Conservation (phyloP, 2,329 filamentous ascomycete species). For the Penicillium crustosum region DNA sequence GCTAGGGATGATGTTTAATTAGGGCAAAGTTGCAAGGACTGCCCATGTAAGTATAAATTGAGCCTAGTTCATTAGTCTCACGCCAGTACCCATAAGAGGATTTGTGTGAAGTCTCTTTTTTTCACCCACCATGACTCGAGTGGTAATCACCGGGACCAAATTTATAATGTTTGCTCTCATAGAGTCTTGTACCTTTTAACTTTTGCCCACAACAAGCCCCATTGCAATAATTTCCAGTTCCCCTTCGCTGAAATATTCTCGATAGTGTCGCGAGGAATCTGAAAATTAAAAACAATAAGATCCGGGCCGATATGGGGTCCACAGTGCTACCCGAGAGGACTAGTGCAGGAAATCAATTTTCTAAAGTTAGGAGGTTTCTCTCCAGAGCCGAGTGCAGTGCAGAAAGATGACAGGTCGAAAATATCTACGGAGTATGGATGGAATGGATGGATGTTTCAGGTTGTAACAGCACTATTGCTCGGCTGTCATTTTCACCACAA, state of each 20-base stretch:
- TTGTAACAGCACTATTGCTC: not conserved
- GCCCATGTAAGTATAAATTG: no score
- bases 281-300: slow-evolving; percentile 10
- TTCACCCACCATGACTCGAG: slow-evolving; percentile 12
- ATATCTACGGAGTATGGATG: no score
- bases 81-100: not conserved
- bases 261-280: slow-evolving; percentile 6
- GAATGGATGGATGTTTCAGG: not conserved
- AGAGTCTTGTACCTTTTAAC: slow-evolving; percentile 2
- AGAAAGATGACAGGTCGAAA: not conserved
- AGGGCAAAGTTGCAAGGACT: not conserved
- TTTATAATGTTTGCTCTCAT: slow-evolving; percentile 7
- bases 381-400: not conserved
- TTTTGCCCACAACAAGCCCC: slow-evolving; percentile 13
- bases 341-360: slow-evolving; percentile 1
- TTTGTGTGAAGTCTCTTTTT: not conserved
- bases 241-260: slow-evolving; percentile 12
- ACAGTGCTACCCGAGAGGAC: slow-evolving; percentile 14
- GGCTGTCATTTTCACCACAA: not conserved
- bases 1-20: no score
- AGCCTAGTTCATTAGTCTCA: not conserved
- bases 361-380: not conserved
- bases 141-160: slow-evolving; percentile 4
- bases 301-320: slow-evolving; percentile 5
- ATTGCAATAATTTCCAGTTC: slow-evolving; percentile 18